Evolutionary conservation across 495 filamentous ascomycete genomes (phyloP).

Genomic region (Bombardia bombarda): DNA sequence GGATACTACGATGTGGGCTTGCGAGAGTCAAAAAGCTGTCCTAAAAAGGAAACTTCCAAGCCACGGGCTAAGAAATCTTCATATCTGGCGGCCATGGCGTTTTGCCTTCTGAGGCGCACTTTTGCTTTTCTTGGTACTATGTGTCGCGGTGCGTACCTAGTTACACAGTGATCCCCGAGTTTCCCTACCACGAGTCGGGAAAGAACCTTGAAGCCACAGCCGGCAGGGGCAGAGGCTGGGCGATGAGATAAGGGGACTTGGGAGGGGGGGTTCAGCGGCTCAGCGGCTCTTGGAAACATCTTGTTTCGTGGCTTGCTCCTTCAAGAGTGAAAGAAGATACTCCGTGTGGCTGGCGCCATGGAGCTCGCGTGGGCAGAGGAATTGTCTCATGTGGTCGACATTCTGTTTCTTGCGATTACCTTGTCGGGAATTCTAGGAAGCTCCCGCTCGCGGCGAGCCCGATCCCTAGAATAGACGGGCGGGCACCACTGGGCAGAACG

Average conservation of each 20-base stretch:
- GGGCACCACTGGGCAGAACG: no score
- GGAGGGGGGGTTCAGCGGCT: no score
- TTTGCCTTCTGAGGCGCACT: slow-evolving; percentile 12
- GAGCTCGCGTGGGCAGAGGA: no score
- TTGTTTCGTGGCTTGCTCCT: no score
- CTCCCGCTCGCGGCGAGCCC: slow-evolving; percentile 3
- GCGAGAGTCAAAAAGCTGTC: slow-evolving; percentile 4
- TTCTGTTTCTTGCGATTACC: neutral
- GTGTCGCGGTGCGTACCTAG: neutral
- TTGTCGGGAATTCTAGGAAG: neutral
- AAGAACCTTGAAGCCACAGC: slow-evolving; percentile 4
- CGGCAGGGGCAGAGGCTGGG: no score
- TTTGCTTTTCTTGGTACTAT: no score
- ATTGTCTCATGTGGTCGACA: no score
- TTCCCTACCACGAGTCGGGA: slow-evolving; percentile 7
- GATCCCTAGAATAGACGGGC: neutral
- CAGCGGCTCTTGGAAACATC: no score
- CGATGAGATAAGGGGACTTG: no score
- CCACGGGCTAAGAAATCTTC: neutral
- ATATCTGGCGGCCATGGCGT: no score
- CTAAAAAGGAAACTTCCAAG: slow-evolving; percentile 8
- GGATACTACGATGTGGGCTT: slow-evolving; percentile 1
- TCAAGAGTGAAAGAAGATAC: no score
- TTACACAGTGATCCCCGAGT: neutral
- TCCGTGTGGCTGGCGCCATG: no score